phyloP scores from a whole-genome alignment of 805 yeast genomes.

The Priceomyces haplophilus region DNA sequence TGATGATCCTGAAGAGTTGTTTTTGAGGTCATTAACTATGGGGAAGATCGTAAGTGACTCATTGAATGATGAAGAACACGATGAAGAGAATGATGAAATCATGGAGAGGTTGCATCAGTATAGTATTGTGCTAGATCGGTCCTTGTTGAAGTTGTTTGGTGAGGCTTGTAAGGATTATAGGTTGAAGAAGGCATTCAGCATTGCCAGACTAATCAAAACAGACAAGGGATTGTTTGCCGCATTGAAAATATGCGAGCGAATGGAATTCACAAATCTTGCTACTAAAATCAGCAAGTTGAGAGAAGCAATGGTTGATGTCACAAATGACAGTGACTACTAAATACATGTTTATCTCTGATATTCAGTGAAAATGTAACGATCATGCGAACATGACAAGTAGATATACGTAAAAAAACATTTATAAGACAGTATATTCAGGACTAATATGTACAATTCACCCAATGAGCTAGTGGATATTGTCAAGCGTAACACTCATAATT shows the following conservation, averaged over 20 bases:
- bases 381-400: too few species aligned
- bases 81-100: conserved; percentile 34
- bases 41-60: conserved; percentile 64
- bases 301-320: conserved; percentile 28
- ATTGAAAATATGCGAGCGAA: conserved; percentile 73
- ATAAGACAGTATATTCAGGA: conserved; percentile 3
- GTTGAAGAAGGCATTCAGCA: conserved; percentile 61
- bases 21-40: conserved; percentile 56
- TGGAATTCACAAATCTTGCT: conserved; percentile 35
- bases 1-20: conserved; percentile 58
- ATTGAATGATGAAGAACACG: conserved; percentile 24
- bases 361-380: neutral
- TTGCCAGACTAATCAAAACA: conserved; percentile 66
- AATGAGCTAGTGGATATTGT: neutral
- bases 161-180: conserved; percentile 67
- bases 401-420: conserved; percentile 1
- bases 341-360: neutral
- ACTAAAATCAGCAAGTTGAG: conserved; percentile 35
- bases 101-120: conserved; percentile 51
- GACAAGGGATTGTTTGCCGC: conserved; percentile 85
- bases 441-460: conserved; percentile 1
- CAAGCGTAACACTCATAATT: conserved; percentile 26
- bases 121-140: conserved; percentile 65
- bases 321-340: conserved; percentile 12
- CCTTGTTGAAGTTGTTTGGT: conserved; percentile 74